Base-by-base conservation (phyloP, 2,329 filamentous ascomycete species). In the Byssothecium circinans region DNA sequence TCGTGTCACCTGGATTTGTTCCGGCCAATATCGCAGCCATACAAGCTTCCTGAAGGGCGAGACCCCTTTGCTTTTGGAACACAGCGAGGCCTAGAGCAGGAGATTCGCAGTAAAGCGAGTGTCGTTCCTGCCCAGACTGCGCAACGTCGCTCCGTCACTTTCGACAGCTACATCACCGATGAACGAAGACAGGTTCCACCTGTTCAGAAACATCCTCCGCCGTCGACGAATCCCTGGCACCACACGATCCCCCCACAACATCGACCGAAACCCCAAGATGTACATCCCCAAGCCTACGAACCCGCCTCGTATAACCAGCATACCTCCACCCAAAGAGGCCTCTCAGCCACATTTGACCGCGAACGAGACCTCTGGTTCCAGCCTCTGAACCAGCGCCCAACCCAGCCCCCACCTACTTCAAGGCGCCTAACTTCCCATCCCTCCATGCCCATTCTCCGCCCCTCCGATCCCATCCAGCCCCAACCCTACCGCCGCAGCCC, bases 91-190 rank as follows among this genome's bases (percentile, higher is more conserved):
- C 8, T 35, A 20, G 34, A 40, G 10, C 12, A 30, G 11, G 45
- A 35, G 12, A 7, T 29, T 14, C 45, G 27, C 15, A 38, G 23
- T 10, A 35, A 35, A 27, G 25, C 32, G 6, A 12, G 17, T 8
- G n/a, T 17, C n/a, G 23, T 29, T n/a, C n/a, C 11, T 12, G 34
- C 10, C 8, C 12, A 14, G 29, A 12, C 18, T 30, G 7, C 36
- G 19, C 41, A 41, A 18, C 32, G 33, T 15, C 47, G 47, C n/a
- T 49, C 47, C 6, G 42, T 29, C 2, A 49, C 47, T 4, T 38
- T 45, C 18, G 47, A 49, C 17, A 38, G 20, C 22, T 38, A 45
- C 25, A 12, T 38, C n/a, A n/a, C n/a, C n/a, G n/a, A n/a, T n/a
- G n/a, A n/a, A 12, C 17, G 12, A 15, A 17, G 19, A 4, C 12